Evolutionary conservation across 306 rosid genomes (phyloP), one percentile per base, ranked within the genome.

Genomic region (Cucumis cinereus): DNA sequence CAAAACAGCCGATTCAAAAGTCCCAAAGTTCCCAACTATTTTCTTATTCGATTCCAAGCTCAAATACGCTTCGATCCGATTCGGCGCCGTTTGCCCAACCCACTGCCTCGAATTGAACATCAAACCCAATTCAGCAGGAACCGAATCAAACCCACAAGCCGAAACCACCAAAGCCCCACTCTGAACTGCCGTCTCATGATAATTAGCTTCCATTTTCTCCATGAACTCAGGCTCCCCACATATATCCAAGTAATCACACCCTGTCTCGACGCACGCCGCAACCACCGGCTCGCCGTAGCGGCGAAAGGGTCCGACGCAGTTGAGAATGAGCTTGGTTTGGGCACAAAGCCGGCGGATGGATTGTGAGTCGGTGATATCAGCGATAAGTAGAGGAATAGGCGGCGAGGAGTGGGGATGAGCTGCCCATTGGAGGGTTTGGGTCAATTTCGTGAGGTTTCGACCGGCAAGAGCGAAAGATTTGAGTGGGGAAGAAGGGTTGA

Each of bases 301-400:
- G 74, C 97, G 97, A 75, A 87, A 93, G 43, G 98, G 98, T 0
- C 98, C 98, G 10, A 91, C 98, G 75, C 98, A 93, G 82, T 87
- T 93, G 89, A 93, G 93, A 54, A 93, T 69, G 75, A 93, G 88
- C 68, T 82, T 87, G 52, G 98, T 84, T n/a, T 75, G 83, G 74
- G 36, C 15, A 80, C 96, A 90, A 79, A 93, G 87, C 30, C 79
- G 36, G 79, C 35, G 90, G 77, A 93, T 91, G 72, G 98, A 90
- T 0, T 77, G 24, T 0, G 87, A 79, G 71, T 88, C 90, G 78
- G 90, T 11, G 30, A 89, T 85, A 83, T 91, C 91, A 73, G 93
- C 93, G 53, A 82, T 33, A 64, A 89, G 77, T 43, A 91, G 80
- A 14, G 96, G 90, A 49, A 89, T 78, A 0, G 67, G n/a, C 11